These are phyloP conservation scores for Cryptococcus wingfieldii DNA, from an alignment of 1,284 basidiomycete genomes.

Conservation along the genomic window DNA sequence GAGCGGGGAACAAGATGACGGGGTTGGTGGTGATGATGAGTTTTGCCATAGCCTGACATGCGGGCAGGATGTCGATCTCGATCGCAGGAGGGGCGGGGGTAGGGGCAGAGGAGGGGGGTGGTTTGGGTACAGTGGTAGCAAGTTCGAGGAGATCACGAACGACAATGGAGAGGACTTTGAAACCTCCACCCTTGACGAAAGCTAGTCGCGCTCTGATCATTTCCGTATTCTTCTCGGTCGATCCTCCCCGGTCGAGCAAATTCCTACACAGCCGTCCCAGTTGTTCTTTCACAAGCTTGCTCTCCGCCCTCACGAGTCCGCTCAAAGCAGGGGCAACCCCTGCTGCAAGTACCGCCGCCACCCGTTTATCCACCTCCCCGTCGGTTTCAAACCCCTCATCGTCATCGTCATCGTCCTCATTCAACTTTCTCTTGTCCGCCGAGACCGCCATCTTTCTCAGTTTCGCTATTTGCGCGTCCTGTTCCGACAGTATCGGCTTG, in stretches of 20 bases:
- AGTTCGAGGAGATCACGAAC: conserved; percentile 43
- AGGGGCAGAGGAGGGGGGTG: background rate
- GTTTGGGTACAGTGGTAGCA: background rate
- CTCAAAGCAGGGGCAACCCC: conserved; percentile 64
- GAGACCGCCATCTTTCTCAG: conserved; percentile 60
- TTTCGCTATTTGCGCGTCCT: conserved; percentile 74
- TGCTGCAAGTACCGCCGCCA: conserved; percentile 56
- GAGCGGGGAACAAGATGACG: conserved; percentile 72
- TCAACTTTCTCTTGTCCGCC: conserved; percentile 46
- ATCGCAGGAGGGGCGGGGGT: background rate
- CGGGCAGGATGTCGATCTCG: conserved; percentile 55
- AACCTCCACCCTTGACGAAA: conserved; percentile 78
- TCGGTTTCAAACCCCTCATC: conserved; percentile 54
- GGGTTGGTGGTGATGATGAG: conserved; percentile 88
- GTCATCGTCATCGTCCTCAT: conserved; percentile 26
- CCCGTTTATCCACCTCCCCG: conserved; percentile 59
- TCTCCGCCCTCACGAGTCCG: conserved; percentile 53
- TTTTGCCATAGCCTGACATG: conserved; percentile 86
- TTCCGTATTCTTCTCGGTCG: conserved; percentile 27
- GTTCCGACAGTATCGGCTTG: conserved; percentile 64
- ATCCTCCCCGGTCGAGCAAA: conserved; percentile 69
- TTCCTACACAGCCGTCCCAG: conserved; percentile 60
- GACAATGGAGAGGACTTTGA: conserved; percentile 64
- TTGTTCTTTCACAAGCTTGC: conserved; percentile 50
- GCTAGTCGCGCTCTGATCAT: conserved; percentile 55